Base-by-base conservation (phyloP, 139 green algal genomes). In the Closterium sp. region DNA sequence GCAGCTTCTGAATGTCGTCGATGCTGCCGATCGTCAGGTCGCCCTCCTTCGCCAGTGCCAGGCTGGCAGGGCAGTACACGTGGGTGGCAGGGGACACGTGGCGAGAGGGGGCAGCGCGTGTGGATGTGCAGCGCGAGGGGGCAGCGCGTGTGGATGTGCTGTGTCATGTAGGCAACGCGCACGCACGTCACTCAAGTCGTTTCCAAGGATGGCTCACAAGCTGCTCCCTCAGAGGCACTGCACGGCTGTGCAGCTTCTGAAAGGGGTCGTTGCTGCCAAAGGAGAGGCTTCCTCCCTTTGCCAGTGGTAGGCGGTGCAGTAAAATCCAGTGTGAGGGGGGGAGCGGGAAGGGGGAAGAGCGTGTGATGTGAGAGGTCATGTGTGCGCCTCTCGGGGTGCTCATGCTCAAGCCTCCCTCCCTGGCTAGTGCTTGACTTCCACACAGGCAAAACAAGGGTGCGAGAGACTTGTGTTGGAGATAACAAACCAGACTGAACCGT, bases 1-100 rank as follows among this genome's bases (percentile, higher is more conserved):
- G 98, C 92, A 99, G 96, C 95, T 99, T 99, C 96, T 99, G 98
- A 88, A 97, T 97, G 88, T 97, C 96, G 90, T 99, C 98, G 24
- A 99, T 97, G 31, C 95, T 97, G 86, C 97, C 98, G 79, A 99
- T 97, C 30, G 96, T 97, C 73, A 99, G 94, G 86, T 95, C 88
- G 31, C 91, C 94, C 42, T 97, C 97, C 92, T 97, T 98, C 22
- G 86, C 92, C 4, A 96, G 92, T n/a, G 95, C 95, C 13, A 96
- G 94, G 31, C 92, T 94, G 89, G 7, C 7, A 50, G 38, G 38
- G 38, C 38, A 50, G n/a, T n/a, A n/a, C n/a, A n/a, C 4, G 38
- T 50, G 38, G 38, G 38, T 50, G 38, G 38, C 38, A 50, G 38
- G 38, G 38, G 38, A 50, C 6, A 50, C 7, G 38, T 50, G 38